Base-by-base conservation (phyloP, 2,329 filamentous ascomycete genomes). In the Neoarthrinium moseri region DNA sequence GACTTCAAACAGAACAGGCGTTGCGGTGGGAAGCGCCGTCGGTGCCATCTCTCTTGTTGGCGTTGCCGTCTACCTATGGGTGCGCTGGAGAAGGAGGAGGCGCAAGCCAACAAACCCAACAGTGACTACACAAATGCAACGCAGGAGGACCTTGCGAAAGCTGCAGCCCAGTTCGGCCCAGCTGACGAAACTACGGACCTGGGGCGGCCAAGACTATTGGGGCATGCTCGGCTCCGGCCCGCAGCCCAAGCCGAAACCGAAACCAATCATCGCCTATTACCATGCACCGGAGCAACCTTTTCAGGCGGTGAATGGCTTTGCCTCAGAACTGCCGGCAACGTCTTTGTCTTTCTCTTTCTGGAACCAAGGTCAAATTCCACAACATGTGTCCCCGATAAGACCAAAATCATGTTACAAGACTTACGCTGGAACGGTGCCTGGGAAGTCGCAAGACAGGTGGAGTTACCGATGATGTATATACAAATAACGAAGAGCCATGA, bases 301-400 rank as follows among this genome's bases (percentile, higher is more conserved):
- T 1, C 32, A 33, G 8, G n/a, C 30, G n/a, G 32, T 29, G 3
- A 22, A 20, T 17, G 11, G 13, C 10, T 27, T n/a, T 21, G 33
- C 29, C n/a, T n/a, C n/a, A 23, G 47, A 49, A 39, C 43, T 49
- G 17, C 47, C 47, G 2, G 47, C 47, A 18, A 49, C 47, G n/a
- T 43, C 47, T 35, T 24, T 46, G 38, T 42, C 47, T 12, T 35
- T 29, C 22, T 45, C 27, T 7, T 41, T 37, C 29, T 46, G 47
- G 43, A 12, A 41, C 12, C 20, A 13, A 29, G 29, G 3, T 18
- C 17, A 21, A n/a, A 5, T 29, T 7, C 12, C 18, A 15, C 11
- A n/a, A 10, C 21, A 12, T 13, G n/a, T 13, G 11, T 18, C 43
- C n/a, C 43, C 32, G 7, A 5, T 36, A 6, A 22, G 27, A 11